Evolutionary conservation across 176 grass and related monocot species (phyloP), one percentile per base, ranked within the genome.

Genomic region (Bromus sterilis): DNA sequence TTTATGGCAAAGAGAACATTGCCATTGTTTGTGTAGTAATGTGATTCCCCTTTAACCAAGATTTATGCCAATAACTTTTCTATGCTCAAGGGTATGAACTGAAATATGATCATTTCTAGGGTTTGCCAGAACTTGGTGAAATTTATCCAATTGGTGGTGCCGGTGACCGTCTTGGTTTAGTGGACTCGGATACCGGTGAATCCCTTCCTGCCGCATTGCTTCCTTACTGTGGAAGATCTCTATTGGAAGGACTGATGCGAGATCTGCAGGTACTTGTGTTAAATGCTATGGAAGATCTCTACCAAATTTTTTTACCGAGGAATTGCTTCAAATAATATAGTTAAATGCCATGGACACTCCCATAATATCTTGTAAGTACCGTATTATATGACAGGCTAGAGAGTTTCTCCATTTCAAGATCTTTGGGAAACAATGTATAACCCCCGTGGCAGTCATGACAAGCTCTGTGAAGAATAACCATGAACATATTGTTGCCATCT

Each of bases 71-170:
- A 57, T 42, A 6, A 9, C 13, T 44, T 81, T 11, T 75, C 33
- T 43, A 14, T 65, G 42, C 4, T 79, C 25, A 77, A 48, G 77
- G 3, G 34, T 32, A 66, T 14, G 13, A 63, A 81, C 89, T 86
- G 46, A 90, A 87, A 69, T 87, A 82, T 83, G 58, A 59, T 69
- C 24, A 80, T 88, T 77, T 91, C 61, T 95, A 98, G 95, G 95
- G 95, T 84, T 91, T 98, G 86, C 92, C 92, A 91, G 86, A 98
- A 90, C 62, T 98, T 30, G 90, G 95, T 75, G 95, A 98, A 89
- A 98, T 98, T 80, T 98, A 98, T 86, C 95, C 95, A 7, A 94
- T 98, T 79, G 95, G 95, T 78, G 95, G 95, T 89, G 92, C 95
- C 46, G 92, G 95, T 71, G 95, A 98, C 56, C 92, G 95, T 79